Base-by-base conservation (phyloP, 441 rosid genomes). In the Euphorbia schlechtendalii region DNA sequence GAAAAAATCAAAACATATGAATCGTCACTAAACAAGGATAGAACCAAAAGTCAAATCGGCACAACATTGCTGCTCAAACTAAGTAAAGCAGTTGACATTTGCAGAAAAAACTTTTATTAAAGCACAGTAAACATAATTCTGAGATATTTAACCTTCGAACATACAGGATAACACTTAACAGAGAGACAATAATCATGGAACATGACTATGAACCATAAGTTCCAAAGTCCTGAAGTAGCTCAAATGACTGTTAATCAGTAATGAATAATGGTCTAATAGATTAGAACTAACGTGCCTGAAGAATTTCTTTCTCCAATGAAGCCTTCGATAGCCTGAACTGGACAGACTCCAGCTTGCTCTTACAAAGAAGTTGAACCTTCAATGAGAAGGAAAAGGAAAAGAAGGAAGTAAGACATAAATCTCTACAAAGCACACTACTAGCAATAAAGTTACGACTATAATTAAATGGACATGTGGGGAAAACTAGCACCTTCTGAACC, bases 361-460 rank as follows among this genome's bases (percentile, higher is more conserved):
- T 87, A 81, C 99, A 93, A 58, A 86, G 87, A 67, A 93, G 86
- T 81, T 93, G 90, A 76, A 90, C 99, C 97, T 90, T 67, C 32
- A 76, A 2, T 41, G 17, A 64, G 46, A 38, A 62, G 25, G 59
- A 68, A 1, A 14, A 72, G 27, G 60, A 5, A 46, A 53, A 61
- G 2, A 66, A 57, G 30, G 41, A 20, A 5, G 20, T 51, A 17
- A 30, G 15, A 18, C n/a, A n/a, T n/a, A 12, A 40, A 40, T 40
- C 13, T 1, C 13, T 12, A 40, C 2, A 3, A 40, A 40, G 45
- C 45, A 8, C 14, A n/a, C n/a, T n/a, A 12, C 45, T 9, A 40
- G 45, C 45, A 40, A 40, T 1, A 9, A 40, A 40, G 9, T 40
- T 12, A 40, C 4, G 11, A 5, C 4, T 1, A 40, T 40, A 40